A percentile compares a stretch with the other conserved stretches of the same genome.
Conservation (phyloP, 345 rosid genomes). For the Eutrema heterophyllum region DNA sequence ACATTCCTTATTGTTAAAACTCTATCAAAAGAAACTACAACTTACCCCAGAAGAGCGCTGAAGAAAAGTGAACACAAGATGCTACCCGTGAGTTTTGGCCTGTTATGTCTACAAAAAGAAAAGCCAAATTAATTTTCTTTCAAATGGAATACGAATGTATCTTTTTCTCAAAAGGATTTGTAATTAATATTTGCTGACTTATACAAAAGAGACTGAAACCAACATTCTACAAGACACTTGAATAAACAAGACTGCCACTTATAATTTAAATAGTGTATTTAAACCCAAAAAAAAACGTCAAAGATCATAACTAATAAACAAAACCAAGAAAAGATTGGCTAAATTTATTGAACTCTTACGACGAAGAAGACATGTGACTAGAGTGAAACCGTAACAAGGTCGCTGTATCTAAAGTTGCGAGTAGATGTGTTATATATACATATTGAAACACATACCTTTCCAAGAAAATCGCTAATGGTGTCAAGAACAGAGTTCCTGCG, state of each 20-base stretch:
- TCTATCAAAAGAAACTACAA: not conserved
- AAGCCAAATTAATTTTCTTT: not conserved
- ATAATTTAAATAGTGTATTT: not conserved
- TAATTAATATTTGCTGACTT: not conserved
- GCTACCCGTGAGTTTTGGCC: slow-evolving; percentile 38
- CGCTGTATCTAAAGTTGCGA: not conserved
- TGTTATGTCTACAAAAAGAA: slow-evolving; percentile 34
- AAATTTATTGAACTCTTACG: not conserved
- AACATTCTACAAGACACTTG: not conserved
- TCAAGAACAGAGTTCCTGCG: slow-evolving; percentile 53
- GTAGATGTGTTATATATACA: not conserved
- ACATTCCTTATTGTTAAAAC: not conserved
- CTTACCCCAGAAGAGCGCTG: slow-evolving; percentile 50
- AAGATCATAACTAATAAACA: not conserved
- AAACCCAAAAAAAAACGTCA: not conserved
- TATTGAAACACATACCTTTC: slow-evolving; percentile 52
- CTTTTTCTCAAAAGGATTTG: not conserved
- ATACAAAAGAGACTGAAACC: not conserved
- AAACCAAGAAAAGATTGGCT: not conserved
- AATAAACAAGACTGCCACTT: slow-evolving; percentile 1
- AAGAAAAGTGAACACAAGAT: slow-evolving; percentile 40
- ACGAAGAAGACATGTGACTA: not conserved
- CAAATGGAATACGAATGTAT: not conserved
- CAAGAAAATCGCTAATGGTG: slow-evolving; percentile 54
- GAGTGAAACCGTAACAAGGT: not conserved